These are phyloP conservation scores for Cicer bijugum DNA, from an alignment of 306 rosid genomes.

Conservation along the genomic window DNA sequence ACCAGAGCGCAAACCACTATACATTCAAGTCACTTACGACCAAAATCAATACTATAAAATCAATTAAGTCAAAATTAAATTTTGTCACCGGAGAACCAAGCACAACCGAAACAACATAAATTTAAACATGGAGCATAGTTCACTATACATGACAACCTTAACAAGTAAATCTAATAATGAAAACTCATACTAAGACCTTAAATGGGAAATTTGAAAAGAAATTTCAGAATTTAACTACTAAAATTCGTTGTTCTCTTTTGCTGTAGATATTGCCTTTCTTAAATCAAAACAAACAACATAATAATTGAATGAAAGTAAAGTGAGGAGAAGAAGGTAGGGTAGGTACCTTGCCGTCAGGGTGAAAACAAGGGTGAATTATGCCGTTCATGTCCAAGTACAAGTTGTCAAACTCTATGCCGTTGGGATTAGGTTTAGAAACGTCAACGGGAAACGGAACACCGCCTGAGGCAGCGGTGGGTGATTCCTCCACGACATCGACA, in stretches of 20 bases:
- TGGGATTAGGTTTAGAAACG: conserved; percentile 83
- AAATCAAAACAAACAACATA: neutral
- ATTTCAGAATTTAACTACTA: conserved; percentile 16
- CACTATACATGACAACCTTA: neutral
- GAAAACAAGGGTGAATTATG: conserved; percentile 95
- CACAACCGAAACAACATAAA: neutral
- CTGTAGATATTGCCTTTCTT: conserved; percentile 8
- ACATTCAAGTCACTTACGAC: too few species aligned
- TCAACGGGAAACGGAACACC: conserved; percentile 53
- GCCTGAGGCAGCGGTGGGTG: conserved; percentile 44
- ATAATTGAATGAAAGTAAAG: conserved; percentile 3
- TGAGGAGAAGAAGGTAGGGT: neutral
- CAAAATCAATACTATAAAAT: too few species aligned
- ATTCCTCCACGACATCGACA: conserved; percentile 79
- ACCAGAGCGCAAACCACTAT: too few species aligned
- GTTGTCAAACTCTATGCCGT: conserved; percentile 90
- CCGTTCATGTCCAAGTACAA: conserved; percentile 94
- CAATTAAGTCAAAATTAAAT: too few species aligned
- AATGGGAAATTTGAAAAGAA: conserved; percentile 7
- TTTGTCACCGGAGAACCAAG: too few species aligned
- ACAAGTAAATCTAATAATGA: neutral
- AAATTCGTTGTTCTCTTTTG: conserved; percentile 6
- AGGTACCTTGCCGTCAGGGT: conserved; percentile 89
- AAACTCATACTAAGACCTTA: neutral
- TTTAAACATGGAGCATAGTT: neutral